Conservation (phyloP, 306 rosid genomes). For the Lathyrus tuberosus region DNA sequence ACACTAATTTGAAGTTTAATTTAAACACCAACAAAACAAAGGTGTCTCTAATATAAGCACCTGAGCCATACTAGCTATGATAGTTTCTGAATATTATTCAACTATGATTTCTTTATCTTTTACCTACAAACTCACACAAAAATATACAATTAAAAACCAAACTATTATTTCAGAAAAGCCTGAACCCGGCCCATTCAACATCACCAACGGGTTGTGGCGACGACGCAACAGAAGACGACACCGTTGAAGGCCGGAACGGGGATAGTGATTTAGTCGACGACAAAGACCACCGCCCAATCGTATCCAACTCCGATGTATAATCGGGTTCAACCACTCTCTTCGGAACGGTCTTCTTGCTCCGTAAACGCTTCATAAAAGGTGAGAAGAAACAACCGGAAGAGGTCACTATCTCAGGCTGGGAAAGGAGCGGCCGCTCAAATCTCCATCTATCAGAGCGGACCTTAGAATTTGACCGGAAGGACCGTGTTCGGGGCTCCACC, state of each 20-base stretch:
- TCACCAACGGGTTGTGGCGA: slow-evolving; percentile 68
- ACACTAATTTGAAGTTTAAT: too few species aligned
- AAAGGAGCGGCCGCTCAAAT: slow-evolving; percentile 45
- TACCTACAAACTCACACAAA: neutral
- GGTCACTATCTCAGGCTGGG: slow-evolving; percentile 47
- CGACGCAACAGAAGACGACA: slow-evolving; percentile 55
- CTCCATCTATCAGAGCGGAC: slow-evolving; percentile 66
- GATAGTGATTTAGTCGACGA: slow-evolving; percentile 62
- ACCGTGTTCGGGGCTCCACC: slow-evolving; percentile 40
- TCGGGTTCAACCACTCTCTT: slow-evolving; percentile 37
- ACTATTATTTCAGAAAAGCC: slow-evolving; percentile 55
- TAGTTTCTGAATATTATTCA: too few species aligned
- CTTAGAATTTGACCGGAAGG: slow-evolving; percentile 53
- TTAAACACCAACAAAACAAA: too few species aligned
- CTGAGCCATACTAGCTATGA: too few species aligned
- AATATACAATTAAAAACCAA: neutral
- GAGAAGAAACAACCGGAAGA: slow-evolving; percentile 73
- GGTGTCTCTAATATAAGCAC: too few species aligned
- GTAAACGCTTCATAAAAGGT: slow-evolving; percentile 54
- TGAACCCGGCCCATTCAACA: slow-evolving; percentile 87
- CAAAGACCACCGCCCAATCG: slow-evolving; percentile 61
- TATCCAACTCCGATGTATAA: slow-evolving; percentile 55
- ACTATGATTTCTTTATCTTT: too few species aligned
- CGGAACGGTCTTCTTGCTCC: slow-evolving; percentile 34
- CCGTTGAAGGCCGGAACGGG: slow-evolving; percentile 56